Conservation (phyloP, 352 stramenopile species). For the Phytophthora cactorum region DNA sequence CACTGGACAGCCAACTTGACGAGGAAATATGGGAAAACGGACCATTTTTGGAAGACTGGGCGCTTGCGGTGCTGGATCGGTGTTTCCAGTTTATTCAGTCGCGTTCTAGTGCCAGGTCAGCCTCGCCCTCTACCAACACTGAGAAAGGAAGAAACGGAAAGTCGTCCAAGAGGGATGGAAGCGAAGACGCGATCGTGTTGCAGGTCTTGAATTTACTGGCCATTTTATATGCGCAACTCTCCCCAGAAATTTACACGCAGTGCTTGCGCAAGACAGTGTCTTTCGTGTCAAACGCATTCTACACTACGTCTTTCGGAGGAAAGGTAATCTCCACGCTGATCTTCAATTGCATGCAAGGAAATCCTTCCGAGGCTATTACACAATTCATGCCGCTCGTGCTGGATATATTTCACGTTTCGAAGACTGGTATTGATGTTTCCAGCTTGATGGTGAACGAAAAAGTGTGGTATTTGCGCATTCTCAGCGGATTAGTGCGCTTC, state of each 20-base stretch:
- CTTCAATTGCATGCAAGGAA: slow-evolving; percentile 53
- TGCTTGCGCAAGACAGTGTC: slow-evolving; percentile 57
- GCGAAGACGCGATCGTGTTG: slow-evolving; percentile 58
- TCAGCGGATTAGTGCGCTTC: slow-evolving; percentile 59
- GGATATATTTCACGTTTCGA: slow-evolving; percentile 55
- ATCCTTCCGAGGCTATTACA: slow-evolving; percentile 43
- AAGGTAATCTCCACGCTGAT: slow-evolving; percentile 66
- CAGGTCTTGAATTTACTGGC: slow-evolving; percentile 69
- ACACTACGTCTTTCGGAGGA: slow-evolving; percentile 65
- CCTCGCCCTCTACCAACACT: slow-evolving; percentile 26
- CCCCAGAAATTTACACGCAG: slow-evolving; percentile 60
- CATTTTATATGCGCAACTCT: slow-evolving; percentile 70
- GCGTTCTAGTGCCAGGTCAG: slow-evolving; percentile 46
- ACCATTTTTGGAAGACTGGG: slow-evolving; percentile 69
- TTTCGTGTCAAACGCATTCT: slow-evolving; percentile 68
- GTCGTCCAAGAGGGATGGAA: slow-evolving; percentile 25
- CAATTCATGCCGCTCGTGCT: slow-evolving; percentile 52
- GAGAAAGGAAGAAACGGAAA: slow-evolving; percentile 25
- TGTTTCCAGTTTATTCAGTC: slow-evolving; percentile 74
- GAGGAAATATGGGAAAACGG: slow-evolving; percentile 67
- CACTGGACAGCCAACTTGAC: slow-evolving; percentile 43
- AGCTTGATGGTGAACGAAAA: slow-evolving; percentile 69
- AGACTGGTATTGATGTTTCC: slow-evolving; percentile 35
- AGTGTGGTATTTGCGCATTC: slow-evolving; percentile 64
- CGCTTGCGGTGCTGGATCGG: slow-evolving; percentile 62